Conservation (phyloP, 768 basidiomycete species). For the Termitomyces sp. region DNA sequence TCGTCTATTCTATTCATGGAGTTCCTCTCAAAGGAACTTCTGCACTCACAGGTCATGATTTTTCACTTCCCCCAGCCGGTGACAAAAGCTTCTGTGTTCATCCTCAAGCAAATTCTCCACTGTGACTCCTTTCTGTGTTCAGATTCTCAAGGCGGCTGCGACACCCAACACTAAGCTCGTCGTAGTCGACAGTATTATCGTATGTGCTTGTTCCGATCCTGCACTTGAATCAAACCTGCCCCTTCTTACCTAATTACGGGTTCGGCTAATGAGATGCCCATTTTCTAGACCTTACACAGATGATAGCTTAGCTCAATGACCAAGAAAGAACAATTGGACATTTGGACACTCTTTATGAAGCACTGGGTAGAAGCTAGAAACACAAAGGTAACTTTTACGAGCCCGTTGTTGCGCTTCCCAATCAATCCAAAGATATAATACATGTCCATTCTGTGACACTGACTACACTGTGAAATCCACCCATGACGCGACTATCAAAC, state of each 20-base stretch:
- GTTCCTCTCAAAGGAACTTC: background rate
- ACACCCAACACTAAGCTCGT: constrained; percentile 31
- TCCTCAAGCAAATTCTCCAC: constrained; percentile 34
- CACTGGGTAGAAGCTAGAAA: constrained; percentile 10
- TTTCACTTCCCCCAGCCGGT: constrained; percentile 31
- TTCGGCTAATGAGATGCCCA: constrained; percentile 7
- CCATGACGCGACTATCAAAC: no score
- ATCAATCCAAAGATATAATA: background rate
- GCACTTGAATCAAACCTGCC: background rate
- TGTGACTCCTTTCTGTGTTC: constrained; percentile 25
- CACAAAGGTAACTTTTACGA: constrained; percentile 10
- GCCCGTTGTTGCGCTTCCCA: constrained; percentile 6
- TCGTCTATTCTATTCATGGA: background rate
- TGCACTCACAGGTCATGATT: constrained; percentile 29
- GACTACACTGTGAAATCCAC: no score
- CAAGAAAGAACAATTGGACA: constrained; percentile 12
- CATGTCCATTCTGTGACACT: background rate
- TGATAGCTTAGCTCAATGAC: constrained; percentile 14
- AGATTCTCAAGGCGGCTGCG: constrained; percentile 33
- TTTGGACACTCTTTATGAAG: constrained; percentile 6
- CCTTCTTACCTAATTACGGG: constrained; percentile 10
- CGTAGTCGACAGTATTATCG: constrained; percentile 33
- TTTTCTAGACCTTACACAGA: constrained; percentile 6
- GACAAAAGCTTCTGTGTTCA: constrained; percentile 32
- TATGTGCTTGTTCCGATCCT: constrained; percentile 21